phyloP scores from a whole-genome alignment of 495 filamentous ascomycete species.

The Tuber borchii region DNA sequence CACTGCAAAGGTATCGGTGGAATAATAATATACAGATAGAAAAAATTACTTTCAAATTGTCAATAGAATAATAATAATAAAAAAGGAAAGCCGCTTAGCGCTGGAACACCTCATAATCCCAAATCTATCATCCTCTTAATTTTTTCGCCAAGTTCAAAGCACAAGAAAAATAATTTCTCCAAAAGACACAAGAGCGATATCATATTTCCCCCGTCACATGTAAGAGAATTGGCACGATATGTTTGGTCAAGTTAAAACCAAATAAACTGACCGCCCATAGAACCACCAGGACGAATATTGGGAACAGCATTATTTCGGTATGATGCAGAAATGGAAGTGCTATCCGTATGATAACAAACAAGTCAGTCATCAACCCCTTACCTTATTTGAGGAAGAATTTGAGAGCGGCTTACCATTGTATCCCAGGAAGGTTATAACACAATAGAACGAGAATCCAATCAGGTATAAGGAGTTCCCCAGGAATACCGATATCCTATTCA shows the following conservation, averaged over 20 bases:
- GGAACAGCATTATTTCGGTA: conserved; percentile 62
- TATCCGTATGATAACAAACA: conserved; percentile 24
- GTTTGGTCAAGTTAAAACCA: conserved; percentile 51
- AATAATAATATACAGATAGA: background rate
- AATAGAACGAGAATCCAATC: conserved; percentile 63
- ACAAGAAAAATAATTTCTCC: background rate
- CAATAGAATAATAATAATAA: background rate
- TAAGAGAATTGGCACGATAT: conserved; percentile 49
- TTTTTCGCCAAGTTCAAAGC: background rate
- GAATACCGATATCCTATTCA: conserved; percentile 56
- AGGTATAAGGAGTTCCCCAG: conserved; percentile 67
- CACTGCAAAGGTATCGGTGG: background rate
- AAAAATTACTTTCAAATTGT: background rate
- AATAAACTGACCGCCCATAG: conserved; percentile 60
- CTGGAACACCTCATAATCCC: background rate
- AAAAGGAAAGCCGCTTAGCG: background rate
- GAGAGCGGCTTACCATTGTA: conserved; percentile 53
- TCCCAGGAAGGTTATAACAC: conserved; percentile 65
- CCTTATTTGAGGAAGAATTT: background rate
- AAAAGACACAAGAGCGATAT: background rate
- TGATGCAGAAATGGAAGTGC: conserved; percentile 67
- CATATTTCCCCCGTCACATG: background rate
- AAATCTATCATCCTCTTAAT: background rate
- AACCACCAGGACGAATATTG: conserved; percentile 55
- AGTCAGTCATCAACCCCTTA: conserved; percentile 14